Percentiles rank a stretch among this genome's conserved stretches.
These are phyloP conservation scores for Fomitopsis palustris DNA, from an alignment of 1,284 basidiomycete genomes.

Conservation along the genomic window DNA sequence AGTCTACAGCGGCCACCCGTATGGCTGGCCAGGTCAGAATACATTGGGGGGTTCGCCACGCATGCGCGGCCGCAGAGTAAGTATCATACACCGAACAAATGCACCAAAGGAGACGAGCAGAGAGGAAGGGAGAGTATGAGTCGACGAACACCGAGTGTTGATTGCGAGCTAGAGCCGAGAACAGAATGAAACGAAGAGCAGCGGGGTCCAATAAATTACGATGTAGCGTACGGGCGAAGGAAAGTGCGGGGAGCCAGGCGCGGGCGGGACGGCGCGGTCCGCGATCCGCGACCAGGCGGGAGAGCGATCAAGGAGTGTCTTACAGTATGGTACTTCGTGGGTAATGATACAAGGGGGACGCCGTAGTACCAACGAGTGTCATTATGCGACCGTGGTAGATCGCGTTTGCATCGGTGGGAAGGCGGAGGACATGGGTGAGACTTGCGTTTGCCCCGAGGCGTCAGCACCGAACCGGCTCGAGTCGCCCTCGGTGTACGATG, in stretches of 20 bases:
- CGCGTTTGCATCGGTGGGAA: slow-evolving; percentile 45
- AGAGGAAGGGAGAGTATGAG: background rate
- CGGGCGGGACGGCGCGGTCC: background rate
- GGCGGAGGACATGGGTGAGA: slow-evolving; percentile 73
- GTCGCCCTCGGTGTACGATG: slow-evolving; percentile 18
- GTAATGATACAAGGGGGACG: background rate
- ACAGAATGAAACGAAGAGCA: background rate
- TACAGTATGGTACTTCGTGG: background rate
- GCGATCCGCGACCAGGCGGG: background rate
- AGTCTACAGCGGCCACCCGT: background rate
- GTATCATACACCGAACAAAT: background rate
- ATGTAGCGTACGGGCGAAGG: background rate
- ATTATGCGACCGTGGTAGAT: slow-evolving; percentile 21
- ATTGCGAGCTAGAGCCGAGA: background rate
- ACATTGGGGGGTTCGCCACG: background rate
- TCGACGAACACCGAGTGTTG: background rate
- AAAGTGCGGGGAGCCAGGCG: background rate
- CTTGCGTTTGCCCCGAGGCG: slow-evolving; percentile 42
- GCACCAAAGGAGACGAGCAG: background rate
- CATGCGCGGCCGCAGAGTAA: background rate
- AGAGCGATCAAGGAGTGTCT: background rate
- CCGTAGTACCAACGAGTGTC: background rate
- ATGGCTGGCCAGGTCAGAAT: background rate
- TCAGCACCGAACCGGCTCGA: slow-evolving; percentile 13
- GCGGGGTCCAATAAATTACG: background rate